phyloP scores from a whole-genome alignment of 805 yeast genomes.

The Metschnikowia bowlesiae region DNA sequence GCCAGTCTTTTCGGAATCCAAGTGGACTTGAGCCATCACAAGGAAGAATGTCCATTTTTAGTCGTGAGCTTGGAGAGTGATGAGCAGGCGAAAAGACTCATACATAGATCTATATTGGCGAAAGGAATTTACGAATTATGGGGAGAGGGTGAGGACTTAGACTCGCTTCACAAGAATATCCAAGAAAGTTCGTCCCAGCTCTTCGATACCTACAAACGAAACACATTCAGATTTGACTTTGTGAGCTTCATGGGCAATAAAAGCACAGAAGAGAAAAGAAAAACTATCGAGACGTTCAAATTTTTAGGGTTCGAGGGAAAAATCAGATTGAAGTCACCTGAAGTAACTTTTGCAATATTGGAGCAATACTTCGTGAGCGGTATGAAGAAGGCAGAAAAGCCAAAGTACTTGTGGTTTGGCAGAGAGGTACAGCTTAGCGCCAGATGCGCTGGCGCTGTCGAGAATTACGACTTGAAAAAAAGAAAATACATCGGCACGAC shows the following conservation, averaged over 20 bases:
- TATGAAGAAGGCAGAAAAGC: conserved; percentile 44
- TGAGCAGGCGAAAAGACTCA: conserved; percentile 57
- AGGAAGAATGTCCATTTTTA: conserved; percentile 63
- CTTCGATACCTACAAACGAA: conserved; percentile 36
- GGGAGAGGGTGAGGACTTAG: conserved; percentile 62
- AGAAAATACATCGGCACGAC: conserved; percentile 93
- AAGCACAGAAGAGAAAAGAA: conserved; percentile 46
- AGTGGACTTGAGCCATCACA: conserved; percentile 58
- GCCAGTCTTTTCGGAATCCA: conserved; percentile 59
- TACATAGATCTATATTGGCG: conserved; percentile 64
- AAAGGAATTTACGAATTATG: conserved; percentile 80
- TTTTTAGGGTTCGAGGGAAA: conserved; percentile 74
- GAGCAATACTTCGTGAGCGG: conserved; percentile 63
- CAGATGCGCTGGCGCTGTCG: conserved; percentile 61
- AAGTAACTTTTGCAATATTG: conserved; percentile 61
- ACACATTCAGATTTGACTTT: conserved; percentile 77
- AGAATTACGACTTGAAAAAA: conserved; percentile 72
- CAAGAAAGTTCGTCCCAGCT: conserved; percentile 27
- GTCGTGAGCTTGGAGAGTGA: conserved; percentile 63
- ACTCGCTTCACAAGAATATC: conserved; percentile 53
- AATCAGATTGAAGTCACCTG: conserved; percentile 73
- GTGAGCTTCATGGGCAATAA: conserved; percentile 70
- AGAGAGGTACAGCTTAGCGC: conserved; percentile 61
- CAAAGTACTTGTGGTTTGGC: conserved; percentile 68
- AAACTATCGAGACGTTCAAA: conserved; percentile 65